These are phyloP conservation scores for Nigrograna mackinnonii DNA, from an alignment of 2,329 filamentous ascomycete species.

Conservation along the genomic window DNA sequence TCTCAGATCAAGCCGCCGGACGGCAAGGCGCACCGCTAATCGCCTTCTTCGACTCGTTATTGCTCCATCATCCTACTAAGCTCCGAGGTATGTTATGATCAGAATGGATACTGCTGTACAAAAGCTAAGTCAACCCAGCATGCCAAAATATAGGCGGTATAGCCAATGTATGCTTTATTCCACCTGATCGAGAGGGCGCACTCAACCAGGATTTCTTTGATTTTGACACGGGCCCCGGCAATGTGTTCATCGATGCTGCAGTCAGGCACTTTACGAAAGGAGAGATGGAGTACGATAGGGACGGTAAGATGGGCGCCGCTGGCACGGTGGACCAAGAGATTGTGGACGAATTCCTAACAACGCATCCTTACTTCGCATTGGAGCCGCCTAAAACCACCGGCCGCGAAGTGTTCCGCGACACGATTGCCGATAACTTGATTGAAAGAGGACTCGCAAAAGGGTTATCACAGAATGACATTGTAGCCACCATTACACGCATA, in stretches of 20 bases:
- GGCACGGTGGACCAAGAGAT: conserved; percentile 56
- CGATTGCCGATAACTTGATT: conserved; percentile 57
- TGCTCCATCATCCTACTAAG: conserved; percentile 61
- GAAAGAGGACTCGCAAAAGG: conserved; percentile 49
- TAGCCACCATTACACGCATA: conserved; percentile 63
- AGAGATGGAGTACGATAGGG: conserved; percentile 53
- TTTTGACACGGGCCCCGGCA: conserved; percentile 62
- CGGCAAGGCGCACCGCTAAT: conserved; percentile 60
- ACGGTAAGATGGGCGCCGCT: conserved; percentile 54
- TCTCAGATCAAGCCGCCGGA: conserved; percentile 60
- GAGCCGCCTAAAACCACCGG: conserved; percentile 62
- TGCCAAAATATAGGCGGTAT: conserved; percentile 67
- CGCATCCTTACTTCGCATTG: conserved; percentile 54
- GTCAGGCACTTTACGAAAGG: conserved; percentile 59
- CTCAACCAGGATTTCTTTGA: conserved; percentile 48
- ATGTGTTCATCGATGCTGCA: conserved; percentile 60
- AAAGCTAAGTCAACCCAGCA: too few relatives aligned
- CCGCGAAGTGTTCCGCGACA: conserved; percentile 63
- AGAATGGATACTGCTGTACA: too few relatives aligned
- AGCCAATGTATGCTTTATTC: conserved; percentile 64
- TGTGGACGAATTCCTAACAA: conserved; percentile 57
- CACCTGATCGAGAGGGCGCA: conserved; percentile 46
- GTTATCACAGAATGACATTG: conserved; percentile 55
- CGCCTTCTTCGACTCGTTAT: conserved; percentile 60
- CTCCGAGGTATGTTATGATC: too few relatives aligned